Percentiles rank a stretch among this genome's conserved stretches.
phyloP scores from a whole-genome alignment of 805 yeast species.

The Schizosaccharomyces osmophilus region DNA sequence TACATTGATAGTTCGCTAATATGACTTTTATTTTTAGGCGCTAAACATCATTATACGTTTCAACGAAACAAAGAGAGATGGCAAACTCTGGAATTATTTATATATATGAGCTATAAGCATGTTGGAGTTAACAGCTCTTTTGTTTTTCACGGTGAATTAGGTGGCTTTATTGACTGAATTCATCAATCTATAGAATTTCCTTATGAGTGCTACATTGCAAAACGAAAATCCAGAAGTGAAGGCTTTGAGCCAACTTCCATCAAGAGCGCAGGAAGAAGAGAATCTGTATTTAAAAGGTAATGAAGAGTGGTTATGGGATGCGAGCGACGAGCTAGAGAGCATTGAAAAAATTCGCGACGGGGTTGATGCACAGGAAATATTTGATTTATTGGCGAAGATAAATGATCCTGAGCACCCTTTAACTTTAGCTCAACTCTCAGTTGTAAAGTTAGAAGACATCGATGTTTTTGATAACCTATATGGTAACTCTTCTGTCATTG shows the following conservation, averaged over 20 bases:
- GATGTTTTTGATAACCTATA: constrained; percentile 25
- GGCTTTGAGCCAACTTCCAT: background rate
- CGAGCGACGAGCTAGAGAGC: background rate
- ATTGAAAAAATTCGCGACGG: constrained; percentile 20
- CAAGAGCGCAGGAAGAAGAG: background rate
- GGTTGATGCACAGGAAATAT: constrained; percentile 74
- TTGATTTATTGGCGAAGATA: constrained; percentile 52
- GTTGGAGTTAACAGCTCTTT: no score
- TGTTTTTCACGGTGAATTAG: no score
- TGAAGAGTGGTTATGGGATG: constrained; percentile 2
- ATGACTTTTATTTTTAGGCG: no score
- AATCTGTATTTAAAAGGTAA: background rate
- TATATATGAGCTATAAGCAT: no score
- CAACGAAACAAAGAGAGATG: no score
- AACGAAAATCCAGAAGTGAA: background rate
- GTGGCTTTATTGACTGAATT: background rate
- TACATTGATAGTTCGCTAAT: no score
- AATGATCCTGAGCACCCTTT: constrained; percentile 97
- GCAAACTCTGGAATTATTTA: no score
- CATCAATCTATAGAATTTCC: background rate
- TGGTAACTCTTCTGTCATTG: constrained; percentile 35
- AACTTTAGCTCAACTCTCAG: constrained; percentile 80
- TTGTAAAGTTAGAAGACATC: constrained; percentile 68
- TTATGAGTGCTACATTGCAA: background rate
- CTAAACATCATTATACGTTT: no score